Base-by-base conservation (phyloP, 306 rosid species). In the Acacia acuminata region DNA sequence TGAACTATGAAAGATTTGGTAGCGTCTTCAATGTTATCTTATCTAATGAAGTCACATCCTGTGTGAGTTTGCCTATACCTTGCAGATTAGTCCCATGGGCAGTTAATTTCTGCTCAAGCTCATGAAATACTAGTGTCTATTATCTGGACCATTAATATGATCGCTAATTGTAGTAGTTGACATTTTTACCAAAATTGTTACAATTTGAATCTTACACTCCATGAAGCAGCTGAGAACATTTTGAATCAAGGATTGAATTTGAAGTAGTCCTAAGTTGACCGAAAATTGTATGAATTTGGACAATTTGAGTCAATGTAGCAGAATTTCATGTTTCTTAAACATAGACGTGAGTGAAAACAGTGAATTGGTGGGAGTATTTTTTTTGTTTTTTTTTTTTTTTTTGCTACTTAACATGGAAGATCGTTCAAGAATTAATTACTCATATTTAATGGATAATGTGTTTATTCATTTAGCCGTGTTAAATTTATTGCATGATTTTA, bases 11-110 rank as follows among this genome's bases (percentile, higher is more conserved):
- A 79, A 76, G 45, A 45, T 69, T 71, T 70, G 77, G 75, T 22
- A 55, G 77, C 44, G 7, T 40, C n/a, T 71, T 72, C 25, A 69
- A 70, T 79, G 30, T 76, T 83, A 34, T 25, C 51, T 56, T 86
- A 43, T 36, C 51, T 56, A 36, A 76, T 38, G 64, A 36, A 71
- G 65, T 75, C 22, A 7, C 61, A 64, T 71, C 79, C 71, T 44
- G 22, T 55, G 45, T 53, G 76, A 73, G 44, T 45, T 82, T 78
- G 48, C 45, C 34, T 73, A 32, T 44, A 27, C 51, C 74, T 14
- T 56, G 74, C 73, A 66, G 56, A 36, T 58, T 73, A 73, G 78
- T 67, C 38, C 75, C 74, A 58, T 56, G 79, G 69, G 47, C 67
- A 16, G 67, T 51, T 51, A 73, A 22, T 63, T 53, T 36, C 55